Base-by-base conservation (phyloP, 139 green algal species). In the Diplosphaera chodatii region DNA sequence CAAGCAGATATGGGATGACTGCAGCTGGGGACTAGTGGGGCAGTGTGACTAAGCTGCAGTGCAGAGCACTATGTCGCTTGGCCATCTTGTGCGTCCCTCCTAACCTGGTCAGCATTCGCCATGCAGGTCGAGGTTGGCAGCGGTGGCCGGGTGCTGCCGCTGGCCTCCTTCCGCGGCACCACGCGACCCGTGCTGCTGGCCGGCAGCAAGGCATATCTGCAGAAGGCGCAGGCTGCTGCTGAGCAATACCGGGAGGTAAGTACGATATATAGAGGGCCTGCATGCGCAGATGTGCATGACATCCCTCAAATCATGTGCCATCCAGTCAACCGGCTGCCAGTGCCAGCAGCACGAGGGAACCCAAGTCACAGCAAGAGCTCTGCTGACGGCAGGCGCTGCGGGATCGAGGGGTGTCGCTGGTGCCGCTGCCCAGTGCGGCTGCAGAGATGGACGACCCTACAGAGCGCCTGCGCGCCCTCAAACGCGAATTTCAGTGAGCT, bases 161-260 rank as follows among this genome's bases (percentile, higher is more conserved):
- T 97, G 66, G 74, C 86, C 10, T 74, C 82, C 40, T 88, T 97
- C 63, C 82, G 93, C 5, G 91, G 90, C 31, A 80, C 75, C 30
- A 79, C 88, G 1, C 82, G 93, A 20, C 89, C 89, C 3, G 79
- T 97, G 1, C 86, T 96, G 5, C 64, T 97, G 6, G 83, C 87
- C 10, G 92, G 91, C 55, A 89, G 55, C 55, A 77, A 83, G 27
- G 67, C 64, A 1, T 89, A 87, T 31, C 75, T 96, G 32, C 74
- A 80, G 40, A 73, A 73, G 28, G 70, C 83, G 0, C 40, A 94
- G 32, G 81, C 77, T 40, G 77, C 71, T 20, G 87, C 88, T 4
- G 82, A 89, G 72, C 69, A 63, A 0, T 84, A 82, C 67, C 73
- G 37, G 37, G 37, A 48, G 37, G 37, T 48, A 10, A 48, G 37